phyloP scores from a whole-genome alignment of 352 stramenopile genomes.

The Peronosclerospora sorghi region DNA sequence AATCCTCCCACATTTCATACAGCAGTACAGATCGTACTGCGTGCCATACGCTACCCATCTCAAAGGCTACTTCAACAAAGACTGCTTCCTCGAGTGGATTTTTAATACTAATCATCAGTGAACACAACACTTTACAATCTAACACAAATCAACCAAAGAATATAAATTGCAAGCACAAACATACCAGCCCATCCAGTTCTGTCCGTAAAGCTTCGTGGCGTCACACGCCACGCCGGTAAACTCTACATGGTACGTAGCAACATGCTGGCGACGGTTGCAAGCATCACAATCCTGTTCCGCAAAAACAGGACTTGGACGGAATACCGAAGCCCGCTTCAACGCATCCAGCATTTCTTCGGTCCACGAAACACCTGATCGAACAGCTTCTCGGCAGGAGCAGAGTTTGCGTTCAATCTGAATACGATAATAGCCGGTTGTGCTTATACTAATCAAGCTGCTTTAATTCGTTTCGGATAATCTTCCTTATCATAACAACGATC shows the following conservation, averaged over 20 bases:
- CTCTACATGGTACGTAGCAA: conserved; percentile 41
- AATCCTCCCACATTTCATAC: background rate
- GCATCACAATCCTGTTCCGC: conserved; percentile 49
- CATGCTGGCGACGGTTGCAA: conserved; percentile 61
- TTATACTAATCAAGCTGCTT: too few species aligned
- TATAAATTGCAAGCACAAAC: background rate
- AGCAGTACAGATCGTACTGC: conserved; percentile 30
- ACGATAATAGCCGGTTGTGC: too few species aligned
- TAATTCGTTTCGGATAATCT: too few species aligned
- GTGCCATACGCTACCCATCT: conserved; percentile 73
- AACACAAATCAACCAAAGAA: background rate
- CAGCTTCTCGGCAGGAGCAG: conserved; percentile 54
- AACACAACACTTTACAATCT: background rate
- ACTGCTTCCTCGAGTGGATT: conserved; percentile 19
- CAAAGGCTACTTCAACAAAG: conserved; percentile 27
- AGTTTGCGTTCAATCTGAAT: conserved; percentile 71
- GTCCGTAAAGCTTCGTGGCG: conserved; percentile 49
- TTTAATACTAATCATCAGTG: conserved; percentile 23
- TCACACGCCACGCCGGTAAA: conserved; percentile 53
- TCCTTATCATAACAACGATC: too few species aligned
- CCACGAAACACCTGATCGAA: conserved; percentile 62
- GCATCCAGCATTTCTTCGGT: conserved; percentile 51
- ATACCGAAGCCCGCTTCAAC: conserved; percentile 30
- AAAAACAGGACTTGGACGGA: conserved; percentile 22
- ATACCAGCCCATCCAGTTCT: conserved; percentile 54